Evolutionary conservation across 2,329 filamentous ascomycete genomes (phyloP).

Genomic region (Zelopaecilomyces penicillatus): DNA sequence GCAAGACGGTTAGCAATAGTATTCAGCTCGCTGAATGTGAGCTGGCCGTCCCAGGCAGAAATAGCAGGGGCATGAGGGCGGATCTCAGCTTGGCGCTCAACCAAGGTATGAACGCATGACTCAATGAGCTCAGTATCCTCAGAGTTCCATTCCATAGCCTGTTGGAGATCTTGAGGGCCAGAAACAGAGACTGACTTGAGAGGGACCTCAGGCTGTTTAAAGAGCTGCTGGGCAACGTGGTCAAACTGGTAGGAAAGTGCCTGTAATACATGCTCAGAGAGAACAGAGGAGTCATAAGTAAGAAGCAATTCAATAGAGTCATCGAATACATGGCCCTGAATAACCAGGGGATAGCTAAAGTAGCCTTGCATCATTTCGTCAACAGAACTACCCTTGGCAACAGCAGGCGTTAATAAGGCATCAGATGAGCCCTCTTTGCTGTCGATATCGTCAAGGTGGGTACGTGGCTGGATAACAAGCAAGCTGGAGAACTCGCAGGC

Average conservation of each 20-base stretch:
- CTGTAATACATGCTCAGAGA: background rate
- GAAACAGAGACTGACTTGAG: background rate
- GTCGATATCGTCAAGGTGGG: conserved; percentile 3
- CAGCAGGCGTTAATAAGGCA: background rate
- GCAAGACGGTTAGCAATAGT: conserved; percentile 2
- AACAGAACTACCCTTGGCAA: background rate
- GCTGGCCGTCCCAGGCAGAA: conserved; percentile 2
- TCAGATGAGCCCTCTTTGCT: background rate
- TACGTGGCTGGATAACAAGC: conserved; percentile 5
- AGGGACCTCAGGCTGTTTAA: background rate
- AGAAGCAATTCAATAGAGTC: background rate
- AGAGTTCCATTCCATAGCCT: background rate
- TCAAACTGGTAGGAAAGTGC: background rate
- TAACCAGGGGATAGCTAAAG: background rate
- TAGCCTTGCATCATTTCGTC: background rate
- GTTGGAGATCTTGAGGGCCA: background rate
- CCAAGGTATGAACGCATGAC: conserved; percentile 3
- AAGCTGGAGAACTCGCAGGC: conserved; percentile 6
- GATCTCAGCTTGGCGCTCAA: background rate
- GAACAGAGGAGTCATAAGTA: background rate
- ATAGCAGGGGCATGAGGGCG: conserved; percentile 1
- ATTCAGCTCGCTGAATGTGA: conserved; percentile 3
- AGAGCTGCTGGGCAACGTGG: background rate
- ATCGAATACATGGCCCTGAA: background rate
- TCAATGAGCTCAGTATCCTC: background rate